phyloP scores from a whole-genome alignment of 108 stramenopile species.

The Fistulifera solaris region DNA sequence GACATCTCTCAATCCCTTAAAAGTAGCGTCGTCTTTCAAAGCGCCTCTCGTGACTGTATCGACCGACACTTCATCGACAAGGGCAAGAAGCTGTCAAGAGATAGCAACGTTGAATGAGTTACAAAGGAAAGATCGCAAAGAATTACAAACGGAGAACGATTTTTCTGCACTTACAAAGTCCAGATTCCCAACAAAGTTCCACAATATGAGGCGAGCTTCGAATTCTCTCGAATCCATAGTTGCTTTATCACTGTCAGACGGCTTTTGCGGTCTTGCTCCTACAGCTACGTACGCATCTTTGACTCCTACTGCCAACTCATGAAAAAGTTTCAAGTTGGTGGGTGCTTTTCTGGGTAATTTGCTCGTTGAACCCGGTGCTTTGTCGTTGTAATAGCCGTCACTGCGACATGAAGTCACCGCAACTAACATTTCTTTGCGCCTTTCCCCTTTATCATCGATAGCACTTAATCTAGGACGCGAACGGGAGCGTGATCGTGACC shows the following conservation, averaged over 20 bases:
- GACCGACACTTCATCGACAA: slow-evolving; percentile 78
- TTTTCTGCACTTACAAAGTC: slow-evolving; percentile 68
- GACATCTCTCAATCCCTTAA: slow-evolving; percentile 72
- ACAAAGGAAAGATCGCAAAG: background rate
- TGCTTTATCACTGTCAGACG: slow-evolving; percentile 19
- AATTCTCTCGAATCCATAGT: slow-evolving; percentile 14
- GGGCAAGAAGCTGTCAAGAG: slow-evolving; percentile 38
- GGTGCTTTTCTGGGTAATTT: slow-evolving; percentile 78
- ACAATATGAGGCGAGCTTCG: slow-evolving; percentile 43
- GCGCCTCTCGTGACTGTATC: slow-evolving; percentile 79
- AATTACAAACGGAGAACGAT: slow-evolving; percentile 43
- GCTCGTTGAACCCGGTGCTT: slow-evolving; percentile 69
- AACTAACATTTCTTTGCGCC: slow-evolving; percentile 38
- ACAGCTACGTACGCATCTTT: slow-evolving; percentile 82
- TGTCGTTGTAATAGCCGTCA: slow-evolving; percentile 83
- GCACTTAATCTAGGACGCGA: background rate
- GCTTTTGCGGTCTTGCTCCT: slow-evolving; percentile 49
- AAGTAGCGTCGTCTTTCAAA: slow-evolving; percentile 74
- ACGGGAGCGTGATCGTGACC: slow-evolving; percentile 29
- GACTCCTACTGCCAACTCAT: slow-evolving; percentile 76
- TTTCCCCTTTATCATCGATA: background rate
- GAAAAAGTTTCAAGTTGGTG: slow-evolving; percentile 70
- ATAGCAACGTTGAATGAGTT: background rate
- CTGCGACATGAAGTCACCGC: slow-evolving; percentile 78
- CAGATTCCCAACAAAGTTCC: slow-evolving; percentile 76